phyloP scores from a whole-genome alignment of 768 basidiomycete species.

The Stropharia rugosoannulata region DNA sequence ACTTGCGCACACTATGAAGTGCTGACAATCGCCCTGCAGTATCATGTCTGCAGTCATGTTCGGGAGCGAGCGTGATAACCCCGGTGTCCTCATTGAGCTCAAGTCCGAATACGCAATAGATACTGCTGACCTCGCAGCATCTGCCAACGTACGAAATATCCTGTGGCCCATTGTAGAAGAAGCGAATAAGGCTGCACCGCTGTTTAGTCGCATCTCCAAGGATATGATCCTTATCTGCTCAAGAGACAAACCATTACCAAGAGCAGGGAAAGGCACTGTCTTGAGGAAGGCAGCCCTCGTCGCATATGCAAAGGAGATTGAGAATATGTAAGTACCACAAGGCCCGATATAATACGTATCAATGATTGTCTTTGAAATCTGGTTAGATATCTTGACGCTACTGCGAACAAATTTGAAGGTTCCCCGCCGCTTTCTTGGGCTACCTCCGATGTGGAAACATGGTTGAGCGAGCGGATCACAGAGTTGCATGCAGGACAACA shows the following conservation, averaged over 20 bases:
- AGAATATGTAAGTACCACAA: conserved; percentile 35
- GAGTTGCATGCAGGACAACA: conserved; percentile 11
- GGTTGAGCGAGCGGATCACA: conserved; percentile 16
- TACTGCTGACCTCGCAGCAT: conserved; percentile 15
- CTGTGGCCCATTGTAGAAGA: conserved; percentile 45
- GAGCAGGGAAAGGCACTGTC: conserved; percentile 48
- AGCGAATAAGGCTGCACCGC: conserved; percentile 42
- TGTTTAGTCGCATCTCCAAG: conserved; percentile 46
- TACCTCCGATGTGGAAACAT: conserved; percentile 5
- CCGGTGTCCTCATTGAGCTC: conserved; percentile 34
- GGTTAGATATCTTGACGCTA: conserved; percentile 15
- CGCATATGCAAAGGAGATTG: conserved; percentile 45
- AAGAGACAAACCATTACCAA: conserved; percentile 37
- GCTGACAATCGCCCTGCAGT: conserved; percentile 1
- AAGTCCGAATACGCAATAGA: conserved; percentile 26
- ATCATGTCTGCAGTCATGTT: conserved; percentile 39
- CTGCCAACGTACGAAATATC: conserved; percentile 31
- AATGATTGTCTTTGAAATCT: conserved; percentile 7
- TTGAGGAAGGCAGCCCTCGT: conserved; percentile 41
- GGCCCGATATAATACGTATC: not conserved
- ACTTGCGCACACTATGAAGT: not conserved
- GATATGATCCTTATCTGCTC: conserved; percentile 50
- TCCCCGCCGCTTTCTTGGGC: conserved; percentile 16
- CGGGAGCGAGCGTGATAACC: conserved; percentile 33
- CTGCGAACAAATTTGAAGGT: conserved; percentile 2